phyloP scores from a whole-genome alignment of 1,139 yeast species.

The Lodderomyces parapsilosis region DNA sequence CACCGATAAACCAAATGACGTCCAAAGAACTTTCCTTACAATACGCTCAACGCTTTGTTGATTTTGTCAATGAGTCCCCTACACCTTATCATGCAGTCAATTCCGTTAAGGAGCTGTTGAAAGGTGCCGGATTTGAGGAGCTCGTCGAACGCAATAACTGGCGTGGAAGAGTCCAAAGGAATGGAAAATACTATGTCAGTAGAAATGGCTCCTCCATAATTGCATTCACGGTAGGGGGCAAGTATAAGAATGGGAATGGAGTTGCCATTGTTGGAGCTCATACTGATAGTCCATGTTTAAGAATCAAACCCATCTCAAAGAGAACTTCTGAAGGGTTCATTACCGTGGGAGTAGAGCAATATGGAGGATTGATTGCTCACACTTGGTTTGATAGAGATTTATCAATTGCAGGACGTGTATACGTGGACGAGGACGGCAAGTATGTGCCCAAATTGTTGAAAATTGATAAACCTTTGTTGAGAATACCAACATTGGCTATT shows the following conservation, averaged over 20 bases:
- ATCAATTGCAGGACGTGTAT: slow-evolving; percentile 89
- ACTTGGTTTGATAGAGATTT: slow-evolving; percentile 93
- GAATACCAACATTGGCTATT: slow-evolving; percentile 94
- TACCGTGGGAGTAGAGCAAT: slow-evolving; percentile 90
- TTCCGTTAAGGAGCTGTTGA: slow-evolving; percentile 53
- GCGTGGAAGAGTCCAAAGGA: slow-evolving; percentile 46
- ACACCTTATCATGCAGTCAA: slow-evolving; percentile 94
- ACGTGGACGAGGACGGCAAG: slow-evolving; percentile 51
- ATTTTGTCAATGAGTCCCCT: slow-evolving; percentile 82
- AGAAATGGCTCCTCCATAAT: slow-evolving; percentile 86
- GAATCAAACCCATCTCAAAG: slow-evolving; percentile 88
- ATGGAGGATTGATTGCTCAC: slow-evolving; percentile 95
- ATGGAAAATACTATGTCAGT: slow-evolving; percentile 75
- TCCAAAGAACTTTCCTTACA: slow-evolving; percentile 14
- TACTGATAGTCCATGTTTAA: slow-evolving; percentile 90
- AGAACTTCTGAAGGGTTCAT: slow-evolving; percentile 71
- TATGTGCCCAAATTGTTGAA: slow-evolving; percentile 70
- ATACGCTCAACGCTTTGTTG: slow-evolving; percentile 61
- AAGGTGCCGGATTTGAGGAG: slow-evolving; percentile 66
- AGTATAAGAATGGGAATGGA: slow-evolving; percentile 79
- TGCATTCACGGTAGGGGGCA: slow-evolving; percentile 78
- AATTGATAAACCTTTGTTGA: slow-evolving; percentile 76
- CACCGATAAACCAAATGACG: neutral
- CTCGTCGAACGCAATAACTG: slow-evolving; percentile 74
- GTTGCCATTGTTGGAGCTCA: slow-evolving; percentile 91